Conservation (phyloP, 148 eudicot species). For the Cornus controversa region DNA sequence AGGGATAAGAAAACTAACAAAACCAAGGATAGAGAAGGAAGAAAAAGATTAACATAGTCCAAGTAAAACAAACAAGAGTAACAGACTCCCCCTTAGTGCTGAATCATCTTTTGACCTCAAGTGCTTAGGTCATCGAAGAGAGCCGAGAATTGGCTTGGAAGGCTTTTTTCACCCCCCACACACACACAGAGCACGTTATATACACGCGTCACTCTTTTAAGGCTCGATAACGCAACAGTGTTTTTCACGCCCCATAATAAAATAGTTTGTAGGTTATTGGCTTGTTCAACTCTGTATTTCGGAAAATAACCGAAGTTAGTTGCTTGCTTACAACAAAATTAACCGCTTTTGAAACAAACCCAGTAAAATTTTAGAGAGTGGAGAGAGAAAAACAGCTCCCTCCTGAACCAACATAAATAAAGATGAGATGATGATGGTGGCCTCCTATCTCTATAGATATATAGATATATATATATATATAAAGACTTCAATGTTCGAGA, state of each 20-base stretch:
- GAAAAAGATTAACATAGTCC: not conserved
- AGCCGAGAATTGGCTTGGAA: too few relatives aligned
- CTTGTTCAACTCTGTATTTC: not conserved
- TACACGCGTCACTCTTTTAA: not conserved
- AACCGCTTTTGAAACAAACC: slow-evolving; percentile 29
- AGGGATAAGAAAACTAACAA: not conserved
- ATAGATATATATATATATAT: too few relatives aligned
- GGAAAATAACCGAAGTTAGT: slow-evolving; percentile 12
- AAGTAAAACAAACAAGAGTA: slow-evolving; percentile 22
- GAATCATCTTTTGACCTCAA: slow-evolving; percentile 28
- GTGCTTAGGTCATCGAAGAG: slow-evolving; percentile 2
- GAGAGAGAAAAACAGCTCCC: not conserved
- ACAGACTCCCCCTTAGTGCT: slow-evolving; percentile 19
- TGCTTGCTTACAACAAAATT: slow-evolving; percentile 30
- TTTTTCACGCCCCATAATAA: not conserved
- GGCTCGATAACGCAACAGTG: not conserved
- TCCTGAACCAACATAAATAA: not conserved
- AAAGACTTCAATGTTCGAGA: not conserved
- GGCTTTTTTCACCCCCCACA: not conserved
- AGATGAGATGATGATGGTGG: not conserved
- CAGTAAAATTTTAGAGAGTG: not conserved
- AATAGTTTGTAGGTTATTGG: too few relatives aligned
- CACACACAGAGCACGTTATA: not conserved
- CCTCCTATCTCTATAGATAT: too few relatives aligned
- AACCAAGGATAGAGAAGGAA: not conserved